Conservation (phyloP, 2,329 filamentous ascomycete genomes). For the Colletotrichum sp. region DNA sequence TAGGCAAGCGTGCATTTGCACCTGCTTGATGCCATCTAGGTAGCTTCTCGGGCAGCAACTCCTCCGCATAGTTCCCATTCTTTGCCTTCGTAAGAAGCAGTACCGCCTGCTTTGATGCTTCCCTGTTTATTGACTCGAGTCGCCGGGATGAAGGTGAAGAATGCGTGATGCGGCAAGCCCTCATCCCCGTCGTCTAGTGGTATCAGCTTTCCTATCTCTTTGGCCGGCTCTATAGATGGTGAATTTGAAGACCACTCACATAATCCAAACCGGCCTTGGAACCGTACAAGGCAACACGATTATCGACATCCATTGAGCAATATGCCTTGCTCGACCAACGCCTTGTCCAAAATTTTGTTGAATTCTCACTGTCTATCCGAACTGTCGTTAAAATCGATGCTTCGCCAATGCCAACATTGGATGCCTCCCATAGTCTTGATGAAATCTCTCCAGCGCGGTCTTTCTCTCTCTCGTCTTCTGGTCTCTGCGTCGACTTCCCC, state of each 20-base stretch:
- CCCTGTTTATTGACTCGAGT: not conserved
- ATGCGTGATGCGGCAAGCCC: not conserved
- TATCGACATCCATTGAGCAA: not conserved
- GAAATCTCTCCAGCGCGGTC: not conserved
- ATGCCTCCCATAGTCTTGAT: not conserved
- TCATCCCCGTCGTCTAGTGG: fast-evolving
- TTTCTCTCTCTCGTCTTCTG: not conserved
- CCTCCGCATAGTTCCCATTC: not conserved
- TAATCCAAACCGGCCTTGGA: fast-evolving
- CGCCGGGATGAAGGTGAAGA: not conserved
- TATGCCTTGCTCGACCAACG: fast-evolving
- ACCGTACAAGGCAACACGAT: not conserved
- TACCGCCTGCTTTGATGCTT: not conserved
- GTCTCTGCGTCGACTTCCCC: not conserved
- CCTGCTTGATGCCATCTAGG: not conserved
- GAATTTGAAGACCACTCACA: not conserved
- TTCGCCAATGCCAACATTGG: not conserved
- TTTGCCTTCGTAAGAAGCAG: not conserved
- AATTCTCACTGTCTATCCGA: not conserved
- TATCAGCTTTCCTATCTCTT: not conserved
- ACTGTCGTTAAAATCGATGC: not conserved
- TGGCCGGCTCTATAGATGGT: not conserved
- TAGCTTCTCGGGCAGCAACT: not conserved
- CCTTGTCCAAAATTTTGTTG: not conserved
- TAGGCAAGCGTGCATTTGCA: not conserved